Percentiles rank a stretch among this genome's conserved stretches.
Conservation (phyloP, 257 asterid genomes). For the Ehretia macrophylla region DNA sequence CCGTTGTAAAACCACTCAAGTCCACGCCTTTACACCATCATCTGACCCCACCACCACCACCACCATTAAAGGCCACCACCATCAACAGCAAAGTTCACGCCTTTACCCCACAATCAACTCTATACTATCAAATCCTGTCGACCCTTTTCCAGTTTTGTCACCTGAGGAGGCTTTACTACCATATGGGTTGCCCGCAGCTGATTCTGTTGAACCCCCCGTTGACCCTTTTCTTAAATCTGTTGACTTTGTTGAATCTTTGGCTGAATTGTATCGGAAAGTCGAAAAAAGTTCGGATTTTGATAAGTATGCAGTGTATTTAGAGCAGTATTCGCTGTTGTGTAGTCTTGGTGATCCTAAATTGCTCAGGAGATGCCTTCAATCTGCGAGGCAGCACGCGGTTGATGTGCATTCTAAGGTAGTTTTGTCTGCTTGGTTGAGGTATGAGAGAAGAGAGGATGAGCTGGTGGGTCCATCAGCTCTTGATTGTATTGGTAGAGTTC, state of each 20-base stretch:
- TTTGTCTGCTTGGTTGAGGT: slow-evolving; percentile 59
- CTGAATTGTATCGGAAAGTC: slow-evolving; percentile 26
- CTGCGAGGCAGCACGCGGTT: slow-evolving; percentile 41
- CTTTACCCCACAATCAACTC: slow-evolving; percentile 40
- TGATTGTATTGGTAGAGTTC: slow-evolving; percentile 49
- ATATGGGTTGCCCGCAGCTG: slow-evolving; percentile 38
- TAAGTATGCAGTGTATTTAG: slow-evolving; percentile 32
- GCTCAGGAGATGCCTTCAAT: slow-evolving; percentile 44
- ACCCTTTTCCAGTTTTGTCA: slow-evolving; percentile 17
- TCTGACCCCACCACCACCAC: slow-evolving; percentile 18
- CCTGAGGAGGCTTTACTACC: slow-evolving; percentile 34
- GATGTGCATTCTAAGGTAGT: slow-evolving; percentile 51
- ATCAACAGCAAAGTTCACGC: slow-evolving; percentile 2
- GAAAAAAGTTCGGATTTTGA: slow-evolving; percentile 17
- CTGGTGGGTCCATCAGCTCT: slow-evolving; percentile 36
- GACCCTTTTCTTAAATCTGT: slow-evolving; percentile 39
- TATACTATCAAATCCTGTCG: slow-evolving; percentile 26
- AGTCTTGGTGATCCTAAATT: slow-evolving; percentile 47
- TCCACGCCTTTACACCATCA: slow-evolving; percentile 45
- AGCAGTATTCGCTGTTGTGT: slow-evolving; percentile 35
- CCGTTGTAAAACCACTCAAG: slow-evolving; percentile 46
- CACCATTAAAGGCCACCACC: slow-evolving; percentile 12
- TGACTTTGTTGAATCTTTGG: slow-evolving; percentile 43
- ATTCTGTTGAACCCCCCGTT: slow-evolving; percentile 36
- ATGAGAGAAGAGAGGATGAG: slow-evolving; percentile 58